Evolutionary conservation across 164 flowering plant species (phyloP), one percentile per base, ranked within the genome.

Genomic region (Sextonia rubra): DNA sequence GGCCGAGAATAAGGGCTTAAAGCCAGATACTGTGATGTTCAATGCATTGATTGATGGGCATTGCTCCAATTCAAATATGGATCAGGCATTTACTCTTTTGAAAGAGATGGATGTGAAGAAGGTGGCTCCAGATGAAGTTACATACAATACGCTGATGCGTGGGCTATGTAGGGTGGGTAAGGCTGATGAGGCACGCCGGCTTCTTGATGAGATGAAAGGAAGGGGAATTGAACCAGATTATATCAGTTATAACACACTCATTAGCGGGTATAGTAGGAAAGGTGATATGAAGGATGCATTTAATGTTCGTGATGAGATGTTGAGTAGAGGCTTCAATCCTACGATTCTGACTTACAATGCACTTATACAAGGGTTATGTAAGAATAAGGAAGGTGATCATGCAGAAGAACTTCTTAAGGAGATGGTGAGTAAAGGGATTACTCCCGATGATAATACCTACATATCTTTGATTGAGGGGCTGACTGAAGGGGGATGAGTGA

Each of bases 321-420:
- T 86, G 79, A 85, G 79, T 69, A 81, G 68, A 72, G 97, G 98
- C 63, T 88, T 91, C 71, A 86, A 90, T 82, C 98, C 93, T 20
- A 90, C 91, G 29, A 80, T 79, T 81, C 91, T 90, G 27, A 92
- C 97, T 52, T 91, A 91, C 78, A 91, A 87, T 88, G 93, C 96
- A 67, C 90, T 94, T 69, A 86, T 92, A 70, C 79, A 85, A 75
- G 96, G 98, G 11, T 74, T 90, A 26, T 87, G 91, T 84, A 88
- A 84, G 75, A 88, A 83, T 73, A 80, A 82, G 67, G 87, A 85
- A 71, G 92, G 94, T 12, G 81, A 81, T 68, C 85, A 32, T 69
- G 96, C 97, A 37, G 90, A 89, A 73, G 85, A 81, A 75, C 92
- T 90, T 63, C 85, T 90, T 24, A 86, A 80, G 70, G 96, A 92